Evolutionary conservation across 805 yeast species (phyloP).

Genomic region (Myxozyma monticola): DNA sequence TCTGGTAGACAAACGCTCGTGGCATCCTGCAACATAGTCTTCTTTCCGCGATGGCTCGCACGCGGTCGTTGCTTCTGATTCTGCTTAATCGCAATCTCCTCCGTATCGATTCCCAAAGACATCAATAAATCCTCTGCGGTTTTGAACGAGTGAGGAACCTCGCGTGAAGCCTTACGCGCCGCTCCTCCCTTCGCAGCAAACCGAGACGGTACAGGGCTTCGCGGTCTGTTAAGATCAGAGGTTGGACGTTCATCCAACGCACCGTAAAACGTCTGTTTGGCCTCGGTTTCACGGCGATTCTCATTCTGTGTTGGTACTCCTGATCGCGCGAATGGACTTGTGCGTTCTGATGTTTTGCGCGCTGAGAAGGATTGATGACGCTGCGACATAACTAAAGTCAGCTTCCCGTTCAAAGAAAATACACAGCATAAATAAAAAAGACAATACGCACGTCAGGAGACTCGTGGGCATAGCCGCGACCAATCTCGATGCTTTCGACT

Average conservation of each 20-base stretch:
- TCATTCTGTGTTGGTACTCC: neutral
- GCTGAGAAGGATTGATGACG: neutral
- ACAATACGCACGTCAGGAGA: neutral
- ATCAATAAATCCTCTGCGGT: conserved; percentile 17
- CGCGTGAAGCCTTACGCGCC: conserved; percentile 6
- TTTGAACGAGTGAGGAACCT: conserved; percentile 19
- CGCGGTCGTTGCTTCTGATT: neutral
- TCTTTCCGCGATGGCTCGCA: neutral
- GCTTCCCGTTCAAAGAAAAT: neutral
- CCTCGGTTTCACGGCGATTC: neutral
- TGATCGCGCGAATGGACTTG: conserved; percentile 5
- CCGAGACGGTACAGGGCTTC: conserved; percentile 9
- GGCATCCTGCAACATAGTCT: neutral
- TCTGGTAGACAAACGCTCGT: conserved; percentile 11
- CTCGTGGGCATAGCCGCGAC: neutral
- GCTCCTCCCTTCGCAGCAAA: neutral
- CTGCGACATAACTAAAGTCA: neutral
- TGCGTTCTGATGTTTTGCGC: conserved; percentile 12
- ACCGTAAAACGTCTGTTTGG: conserved; percentile 1
- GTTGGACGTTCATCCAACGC: conserved; percentile 11
- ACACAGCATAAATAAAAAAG: neutral
- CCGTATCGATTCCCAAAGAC: conserved; percentile 15
- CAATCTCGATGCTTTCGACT: conserved; percentile 2
- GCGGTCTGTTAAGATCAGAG: conserved; percentile 12
- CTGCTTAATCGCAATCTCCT: neutral